Conservation (phyloP, 495 filamentous ascomycete species). For the Bombardia bombarda region DNA sequence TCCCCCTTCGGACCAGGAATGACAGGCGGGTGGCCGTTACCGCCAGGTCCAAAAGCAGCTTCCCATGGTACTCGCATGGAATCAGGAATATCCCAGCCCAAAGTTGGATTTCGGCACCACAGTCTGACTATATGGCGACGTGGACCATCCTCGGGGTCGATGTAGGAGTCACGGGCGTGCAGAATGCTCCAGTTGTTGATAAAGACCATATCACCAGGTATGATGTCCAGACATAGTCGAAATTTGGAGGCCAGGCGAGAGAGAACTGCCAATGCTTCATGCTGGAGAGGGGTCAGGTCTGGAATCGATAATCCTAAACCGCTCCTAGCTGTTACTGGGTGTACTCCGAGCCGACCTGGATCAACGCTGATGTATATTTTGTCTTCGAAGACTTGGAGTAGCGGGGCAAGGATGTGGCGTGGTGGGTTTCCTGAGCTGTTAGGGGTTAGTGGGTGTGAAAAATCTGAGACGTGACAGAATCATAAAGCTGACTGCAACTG, state of each 20-base stretch:
- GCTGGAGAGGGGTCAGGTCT: constrained; percentile 22
- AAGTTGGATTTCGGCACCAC: constrained; percentile 38
- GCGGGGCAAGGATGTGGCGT: constrained; percentile 27
- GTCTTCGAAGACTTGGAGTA: constrained; percentile 26
- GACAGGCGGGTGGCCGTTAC: background rate
- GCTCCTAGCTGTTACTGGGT: constrained; percentile 17
- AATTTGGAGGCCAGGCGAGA: constrained; percentile 24
- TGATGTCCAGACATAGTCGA: constrained; percentile 35
- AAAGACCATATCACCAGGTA: constrained; percentile 53
- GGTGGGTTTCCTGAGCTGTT: constrained; percentile 27
- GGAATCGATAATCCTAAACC: constrained; percentile 19
- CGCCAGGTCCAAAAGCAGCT: constrained; percentile 27
- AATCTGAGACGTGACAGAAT: background rate
- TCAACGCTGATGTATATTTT: constrained; percentile 33
- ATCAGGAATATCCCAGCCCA: constrained; percentile 33
- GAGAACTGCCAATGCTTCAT: constrained; percentile 26
- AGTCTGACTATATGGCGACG: constrained; percentile 43
- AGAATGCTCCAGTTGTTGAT: constrained; percentile 56
- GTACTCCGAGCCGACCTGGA: constrained; percentile 35
- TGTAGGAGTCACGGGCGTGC: constrained; percentile 47
- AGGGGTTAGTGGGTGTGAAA: background rate
- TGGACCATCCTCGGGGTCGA: constrained; percentile 21
- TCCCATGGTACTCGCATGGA: constrained; percentile 37
- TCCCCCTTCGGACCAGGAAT: too few species aligned
- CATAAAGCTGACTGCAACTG: background rate